Conservation (phyloP, 192 early-diverging fungal species). For the Backusella luteola region DNA sequence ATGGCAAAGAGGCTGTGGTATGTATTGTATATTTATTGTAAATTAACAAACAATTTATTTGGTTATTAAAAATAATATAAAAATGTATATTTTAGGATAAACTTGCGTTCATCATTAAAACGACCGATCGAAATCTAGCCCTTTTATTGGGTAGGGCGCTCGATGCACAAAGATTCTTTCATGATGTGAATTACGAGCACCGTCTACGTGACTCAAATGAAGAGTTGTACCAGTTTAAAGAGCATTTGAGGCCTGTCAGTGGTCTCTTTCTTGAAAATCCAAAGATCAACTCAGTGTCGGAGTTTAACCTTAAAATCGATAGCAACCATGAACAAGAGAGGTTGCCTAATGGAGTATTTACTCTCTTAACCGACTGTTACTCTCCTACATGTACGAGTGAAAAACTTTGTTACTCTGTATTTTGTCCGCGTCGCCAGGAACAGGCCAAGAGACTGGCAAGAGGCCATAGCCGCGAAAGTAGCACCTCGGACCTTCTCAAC, state of each 20-base stretch:
- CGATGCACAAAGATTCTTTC: conserved; percentile 88
- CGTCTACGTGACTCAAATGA: conserved; percentile 79
- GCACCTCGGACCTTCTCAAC: conserved; percentile 23
- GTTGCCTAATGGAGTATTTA: conserved; percentile 84
- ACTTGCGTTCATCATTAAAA: conserved; percentile 73
- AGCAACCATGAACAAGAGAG: conserved; percentile 28
- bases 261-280: not conserved
- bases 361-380: conserved; percentile 88
- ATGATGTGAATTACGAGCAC: conserved; percentile 87
- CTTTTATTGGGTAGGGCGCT: conserved; percentile 85
- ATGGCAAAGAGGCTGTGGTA: conserved; percentile 86
- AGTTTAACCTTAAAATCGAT: conserved; percentile 7
- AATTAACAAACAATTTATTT: not conserved
- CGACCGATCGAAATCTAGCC: conserved; percentile 85
- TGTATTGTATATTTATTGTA: conserved; percentile 4
- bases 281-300: not conserved
- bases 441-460: conserved; percentile 47
- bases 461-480: conserved; percentile 3
- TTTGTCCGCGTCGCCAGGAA: conserved; percentile 79
- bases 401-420: conserved; percentile 85
- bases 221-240: conserved; percentile 83
- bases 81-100: conserved; percentile 56
- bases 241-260: conserved; percentile 29
- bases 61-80: not conserved
- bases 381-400: conserved; percentile 86